phyloP scores from a whole-genome alignment of 2,329 filamentous ascomycete genomes.

The Aspergillus sp. region DNA sequence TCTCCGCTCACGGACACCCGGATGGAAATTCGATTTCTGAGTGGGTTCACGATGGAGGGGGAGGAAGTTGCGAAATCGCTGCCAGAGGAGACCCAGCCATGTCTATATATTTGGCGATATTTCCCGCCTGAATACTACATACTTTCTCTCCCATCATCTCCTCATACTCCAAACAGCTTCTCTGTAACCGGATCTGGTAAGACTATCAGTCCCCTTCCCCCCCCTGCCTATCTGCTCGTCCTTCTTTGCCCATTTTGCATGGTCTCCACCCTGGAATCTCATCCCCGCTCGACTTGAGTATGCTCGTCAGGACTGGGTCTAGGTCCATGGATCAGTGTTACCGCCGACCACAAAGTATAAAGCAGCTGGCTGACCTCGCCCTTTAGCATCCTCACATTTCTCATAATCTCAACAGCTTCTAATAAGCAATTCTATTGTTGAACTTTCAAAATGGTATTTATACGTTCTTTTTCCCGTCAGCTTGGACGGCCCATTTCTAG shows the following conservation, averaged over 20 bases:
- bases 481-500: slow-evolving; percentile 56
- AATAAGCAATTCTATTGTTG: slow-evolving; percentile 2
- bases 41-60: slow-evolving; percentile 3
- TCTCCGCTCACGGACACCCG: slow-evolving; percentile 4
- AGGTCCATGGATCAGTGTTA: neutral
- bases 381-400: neutral
- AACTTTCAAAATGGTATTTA: slow-evolving; percentile 60
- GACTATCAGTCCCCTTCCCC: neutral
- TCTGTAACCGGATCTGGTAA: slow-evolving; percentile 10
- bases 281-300: neutral
- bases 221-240: neutral
- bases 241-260: neutral
- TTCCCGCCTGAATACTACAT: slow-evolving; percentile 7
- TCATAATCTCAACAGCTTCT: neutral
- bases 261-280: slow-evolving; percentile 3
- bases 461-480: slow-evolving; percentile 59
- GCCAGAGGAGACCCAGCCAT: neutral
- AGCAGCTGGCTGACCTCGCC: slow-evolving; percentile 14
- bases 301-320: slow-evolving; percentile 4
- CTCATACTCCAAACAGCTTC: slow-evolving; percentile 8
- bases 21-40: neutral
- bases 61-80: slow-evolving; percentile 4
- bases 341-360: slow-evolving; percentile 1
- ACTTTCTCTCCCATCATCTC: slow-evolving; percentile 12
- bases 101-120: slow-evolving; percentile 21